phyloP scores from a whole-genome alignment of 805 yeast genomes.

The Candida tammaniensis region DNA sequence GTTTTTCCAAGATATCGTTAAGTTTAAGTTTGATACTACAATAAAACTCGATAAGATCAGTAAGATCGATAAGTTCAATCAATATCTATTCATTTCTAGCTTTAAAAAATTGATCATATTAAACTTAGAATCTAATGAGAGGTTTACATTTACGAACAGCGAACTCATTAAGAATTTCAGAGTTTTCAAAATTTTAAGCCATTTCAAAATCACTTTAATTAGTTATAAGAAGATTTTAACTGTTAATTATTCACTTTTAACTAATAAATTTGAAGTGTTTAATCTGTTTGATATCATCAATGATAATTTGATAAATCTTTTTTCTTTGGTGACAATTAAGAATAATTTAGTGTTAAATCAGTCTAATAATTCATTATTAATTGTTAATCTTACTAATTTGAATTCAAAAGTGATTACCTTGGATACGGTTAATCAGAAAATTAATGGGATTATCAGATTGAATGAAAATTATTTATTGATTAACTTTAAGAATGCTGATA shows the following conservation, averaged over 20 bases:
- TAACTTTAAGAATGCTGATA: slow-evolving; percentile 11
- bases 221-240: slow-evolving; percentile 9
- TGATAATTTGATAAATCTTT: slow-evolving; percentile 13
- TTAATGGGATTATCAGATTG: slow-evolving; percentile 12
- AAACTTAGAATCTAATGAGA: slow-evolving; percentile 10
- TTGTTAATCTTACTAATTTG: slow-evolving; percentile 10
- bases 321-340: slow-evolving; percentile 9
- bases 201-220: slow-evolving; percentile 8
- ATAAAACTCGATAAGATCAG: slow-evolving; percentile 14
- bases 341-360: slow-evolving; percentile 12
- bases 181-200: slow-evolving; percentile 9
- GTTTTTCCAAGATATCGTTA: slow-evolving; percentile 12
- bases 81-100: slow-evolving; percentile 12
- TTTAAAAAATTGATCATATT: slow-evolving; percentile 12
- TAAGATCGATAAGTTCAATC: slow-evolving; percentile 9
- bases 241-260: slow-evolving; percentile 1
- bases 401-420: slow-evolving; percentile 3
- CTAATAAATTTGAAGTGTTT: slow-evolving; percentile 7
- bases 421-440: slow-evolving; percentile 10
- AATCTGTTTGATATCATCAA: slow-evolving; percentile 9
- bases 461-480: slow-evolving; percentile 10
- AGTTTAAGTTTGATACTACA: slow-evolving; percentile 13
- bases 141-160: slow-evolving; percentile 6
- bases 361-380: slow-evolving; percentile 10
- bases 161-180: slow-evolving; percentile 13